Evolutionary conservation across 768 basidiomycete genomes (phyloP).

Genomic region (Flagelloscypha sp.): DNA sequence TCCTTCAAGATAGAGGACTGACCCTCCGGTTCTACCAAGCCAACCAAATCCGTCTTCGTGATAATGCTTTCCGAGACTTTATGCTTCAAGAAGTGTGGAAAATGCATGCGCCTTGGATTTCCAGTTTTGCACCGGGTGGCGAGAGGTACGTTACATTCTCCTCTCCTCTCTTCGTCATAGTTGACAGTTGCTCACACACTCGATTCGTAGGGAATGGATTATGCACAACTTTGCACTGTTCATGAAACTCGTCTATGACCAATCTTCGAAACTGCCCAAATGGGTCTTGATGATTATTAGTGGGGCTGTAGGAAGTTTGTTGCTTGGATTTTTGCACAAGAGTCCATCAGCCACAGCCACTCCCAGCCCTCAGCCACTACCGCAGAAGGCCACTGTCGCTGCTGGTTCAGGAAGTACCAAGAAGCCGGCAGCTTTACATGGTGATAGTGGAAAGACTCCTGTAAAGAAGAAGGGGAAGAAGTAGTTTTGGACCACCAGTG

Average conservation of each 20-base stretch:
- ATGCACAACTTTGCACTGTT: constrained; percentile 49
- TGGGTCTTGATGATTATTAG: constrained; percentile 64
- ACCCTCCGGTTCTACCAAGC: constrained; percentile 77
- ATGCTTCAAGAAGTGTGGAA: constrained; percentile 58
- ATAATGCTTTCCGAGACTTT: constrained; percentile 57
- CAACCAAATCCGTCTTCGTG: constrained; percentile 49
- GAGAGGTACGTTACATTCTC: constrained; percentile 37
- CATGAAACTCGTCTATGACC: constrained; percentile 44
- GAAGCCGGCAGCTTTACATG: not conserved
- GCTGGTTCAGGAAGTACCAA: constrained; percentile 4
- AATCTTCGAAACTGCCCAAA: constrained; percentile 49
- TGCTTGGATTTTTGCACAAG: constrained; percentile 59
- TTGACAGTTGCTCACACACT: constrained; percentile 2
- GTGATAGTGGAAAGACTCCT: constrained; percentile 9
- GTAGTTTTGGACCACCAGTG: constrained; percentile 2
- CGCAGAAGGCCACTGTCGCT: constrained; percentile 3
- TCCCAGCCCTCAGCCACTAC: constrained; percentile 5
- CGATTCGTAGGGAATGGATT: constrained; percentile 49
- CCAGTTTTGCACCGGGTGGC: constrained; percentile 69
- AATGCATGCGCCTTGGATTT: constrained; percentile 57
- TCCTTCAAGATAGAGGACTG: constrained; percentile 63
- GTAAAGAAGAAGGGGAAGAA: constrained; percentile 17
- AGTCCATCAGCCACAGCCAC: constrained; percentile 6
- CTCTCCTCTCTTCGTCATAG: not conserved
- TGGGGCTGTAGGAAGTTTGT: constrained; percentile 56